Percentiles rank a stretch among this genome's conserved stretches.
These are phyloP conservation scores for Aspergillus phoenicis DNA, from an alignment of 2,329 filamentous ascomycete genomes.

Conservation along the genomic window DNA sequence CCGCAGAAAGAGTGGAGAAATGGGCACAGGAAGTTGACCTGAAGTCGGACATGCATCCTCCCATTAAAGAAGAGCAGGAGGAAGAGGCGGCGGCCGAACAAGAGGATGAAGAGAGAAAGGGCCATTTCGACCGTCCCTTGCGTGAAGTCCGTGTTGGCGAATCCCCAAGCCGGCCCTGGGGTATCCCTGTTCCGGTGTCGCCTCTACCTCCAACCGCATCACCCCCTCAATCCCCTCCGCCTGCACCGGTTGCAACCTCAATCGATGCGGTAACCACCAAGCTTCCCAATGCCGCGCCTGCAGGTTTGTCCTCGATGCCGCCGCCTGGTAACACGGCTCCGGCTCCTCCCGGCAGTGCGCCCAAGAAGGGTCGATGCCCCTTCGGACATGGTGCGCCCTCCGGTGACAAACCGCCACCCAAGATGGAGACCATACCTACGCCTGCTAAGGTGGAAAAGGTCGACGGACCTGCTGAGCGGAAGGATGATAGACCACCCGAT, in stretches of 20 bases:
- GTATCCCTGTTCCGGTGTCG: slow-evolving; percentile 72
- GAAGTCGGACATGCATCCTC: slow-evolving; percentile 47
- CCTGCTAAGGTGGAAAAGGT: slow-evolving; percentile 13
- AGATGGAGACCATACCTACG: slow-evolving; percentile 21
- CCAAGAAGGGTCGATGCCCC: slow-evolving; percentile 37
- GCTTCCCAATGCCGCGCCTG: slow-evolving; percentile 17
- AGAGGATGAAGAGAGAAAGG: slow-evolving; percentile 63
- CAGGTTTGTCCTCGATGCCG: slow-evolving; percentile 16
- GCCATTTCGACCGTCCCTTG: slow-evolving; percentile 79
- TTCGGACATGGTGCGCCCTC: slow-evolving; percentile 35
- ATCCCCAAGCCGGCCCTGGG: slow-evolving; percentile 90
- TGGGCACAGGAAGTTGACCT: slow-evolving; percentile 80
- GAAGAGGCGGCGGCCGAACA: slow-evolving; percentile 37
- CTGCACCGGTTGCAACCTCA: slow-evolving; percentile 23
- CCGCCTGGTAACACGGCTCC: slow-evolving; percentile 15
- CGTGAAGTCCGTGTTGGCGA: slow-evolving; percentile 93
- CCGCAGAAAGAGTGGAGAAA: slow-evolving; percentile 74
- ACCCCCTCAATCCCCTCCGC: slow-evolving; percentile 27
- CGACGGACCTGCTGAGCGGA: slow-evolving; percentile 7
- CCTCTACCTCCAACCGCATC: slow-evolving; percentile 38
- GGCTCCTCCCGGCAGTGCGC: slow-evolving; percentile 10
- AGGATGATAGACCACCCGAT: slow-evolving; percentile 13
- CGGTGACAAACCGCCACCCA: slow-evolving; percentile 14
- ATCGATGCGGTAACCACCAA: slow-evolving; percentile 18
- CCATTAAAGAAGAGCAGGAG: slow-evolving; percentile 45